Conservation (phyloP, 352 stramenopile genomes). For the Phytophthora uliginosa region DNA sequence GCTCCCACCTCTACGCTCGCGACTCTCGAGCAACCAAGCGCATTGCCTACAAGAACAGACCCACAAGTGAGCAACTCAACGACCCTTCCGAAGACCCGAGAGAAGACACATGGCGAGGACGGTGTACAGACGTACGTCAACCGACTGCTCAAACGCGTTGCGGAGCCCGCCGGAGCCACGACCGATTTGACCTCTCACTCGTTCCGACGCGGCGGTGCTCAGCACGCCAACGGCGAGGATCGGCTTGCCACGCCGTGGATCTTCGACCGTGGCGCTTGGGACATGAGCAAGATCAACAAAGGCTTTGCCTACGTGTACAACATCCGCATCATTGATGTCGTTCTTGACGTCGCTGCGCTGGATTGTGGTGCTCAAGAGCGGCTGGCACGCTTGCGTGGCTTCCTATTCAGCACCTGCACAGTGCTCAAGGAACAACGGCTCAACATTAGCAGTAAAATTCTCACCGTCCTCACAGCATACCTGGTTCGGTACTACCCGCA, state of each 20-base stretch:
- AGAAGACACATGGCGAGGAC: not conserved
- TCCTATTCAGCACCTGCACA: constrained; percentile 15
- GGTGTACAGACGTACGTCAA: constrained; percentile 7
- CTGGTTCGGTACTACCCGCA: constrained; percentile 19
- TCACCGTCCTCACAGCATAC: constrained; percentile 20
- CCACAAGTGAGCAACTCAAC: not conserved
- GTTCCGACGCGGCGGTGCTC: constrained; percentile 26
- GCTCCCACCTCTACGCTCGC: too few species aligned
- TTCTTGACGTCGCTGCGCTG: constrained; percentile 2
- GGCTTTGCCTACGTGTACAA: constrained; percentile 33
- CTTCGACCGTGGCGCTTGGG: constrained; percentile 41
- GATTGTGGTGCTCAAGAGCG: constrained; percentile 16
- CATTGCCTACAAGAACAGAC: not conserved
- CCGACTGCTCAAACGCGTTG: constrained; percentile 24
- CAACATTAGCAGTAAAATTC: constrained; percentile 23
- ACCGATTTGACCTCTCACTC: constrained; percentile 37
- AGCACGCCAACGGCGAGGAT: constrained; percentile 35
- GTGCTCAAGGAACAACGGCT: constrained; percentile 4
- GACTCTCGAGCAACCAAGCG: too few species aligned
- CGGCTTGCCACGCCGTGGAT: constrained; percentile 34
- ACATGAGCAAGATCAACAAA: constrained; percentile 42
- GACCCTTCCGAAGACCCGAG: not conserved
- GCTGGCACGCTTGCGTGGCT: not conserved
- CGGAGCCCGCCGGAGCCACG: not conserved
- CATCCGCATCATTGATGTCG: not conserved